Base-by-base conservation (phyloP, 495 filamentous ascomycete genomes). In the Jackrogersella multiformis region DNA sequence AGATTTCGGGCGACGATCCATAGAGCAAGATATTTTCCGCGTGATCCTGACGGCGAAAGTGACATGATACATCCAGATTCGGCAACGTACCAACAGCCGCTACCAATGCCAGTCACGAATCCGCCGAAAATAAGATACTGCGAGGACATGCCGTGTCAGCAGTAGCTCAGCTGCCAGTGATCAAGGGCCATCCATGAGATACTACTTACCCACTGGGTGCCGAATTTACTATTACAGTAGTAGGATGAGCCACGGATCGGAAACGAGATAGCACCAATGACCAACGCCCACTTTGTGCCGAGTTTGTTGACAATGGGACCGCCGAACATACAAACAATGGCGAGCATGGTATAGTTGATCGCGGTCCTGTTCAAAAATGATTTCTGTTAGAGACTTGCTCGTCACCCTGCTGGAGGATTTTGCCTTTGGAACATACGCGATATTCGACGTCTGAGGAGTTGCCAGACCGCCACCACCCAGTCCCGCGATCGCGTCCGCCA, bases 11-110 rank as follows among this genome's bases (percentile, higher is more conserved):
- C 74, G 9, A 78, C 77, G 64, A 83, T 78, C 81, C 82, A 84
- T 15, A 83, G 78, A 36, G 74, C 80, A 4, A 81, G 75, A 63
- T 76, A 82, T 13, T 77, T 77, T 24, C 82, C 82, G 53, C 81
- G 70, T 42, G 80, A 74, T 30, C 78, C 76, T 2, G 77, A 70
- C 20, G 81, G 77, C 1, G 82, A 78, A 48, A 83, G 81, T 4
- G 79, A 81, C 42, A 84, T 76, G 1, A 81, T 81, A 58, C 81
- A 80, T 13, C 81, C 81, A 44, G 79, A 80, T 53, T 84, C 82
- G 23, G 79, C 78, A 0, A 80, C 80, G 75, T 81, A 84, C n/a
- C 82, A 71, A 16, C 80, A 78, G 23, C 79, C 79, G 0, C 79
- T 81, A 7, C 76, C 74, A 15, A 83, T 70, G 0, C 82, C 82